A percentile compares a stretch with the other conserved stretches of the same genome.
phyloP scores from a whole-genome alignment of 495 filamentous ascomycete species.

The Daldinia grandis region DNA sequence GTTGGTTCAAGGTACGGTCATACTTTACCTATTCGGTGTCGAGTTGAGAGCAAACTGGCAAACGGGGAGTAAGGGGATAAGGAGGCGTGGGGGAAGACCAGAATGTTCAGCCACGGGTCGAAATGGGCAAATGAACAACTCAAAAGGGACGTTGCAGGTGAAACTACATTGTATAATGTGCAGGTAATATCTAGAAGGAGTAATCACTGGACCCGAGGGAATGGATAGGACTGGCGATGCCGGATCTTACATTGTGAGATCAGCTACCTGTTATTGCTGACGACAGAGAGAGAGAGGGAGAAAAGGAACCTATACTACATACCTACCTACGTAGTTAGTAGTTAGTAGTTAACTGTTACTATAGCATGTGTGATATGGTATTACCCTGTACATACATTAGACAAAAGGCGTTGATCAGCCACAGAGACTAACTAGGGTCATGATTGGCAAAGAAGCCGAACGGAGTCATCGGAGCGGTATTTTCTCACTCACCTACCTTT shows the following conservation, averaged over 20 bases:
- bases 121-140: constrained; percentile 1
- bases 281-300: not conserved
- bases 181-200: constrained; percentile 21
- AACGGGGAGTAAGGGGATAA: not conserved
- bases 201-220: constrained; percentile 25
- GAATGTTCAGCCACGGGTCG: constrained; percentile 6
- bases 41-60: constrained; percentile 4
- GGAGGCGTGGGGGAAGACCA: constrained; percentile 23
- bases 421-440: constrained; percentile 27
- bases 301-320: too few relatives aligned
- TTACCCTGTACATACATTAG: constrained; percentile 1
- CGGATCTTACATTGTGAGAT: constrained; percentile 21
- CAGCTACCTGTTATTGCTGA: not conserved
- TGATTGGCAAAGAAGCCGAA: constrained; percentile 34
- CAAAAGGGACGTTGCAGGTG: constrained; percentile 20
- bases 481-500: too few relatives aligned
- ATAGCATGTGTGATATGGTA: not conserved
- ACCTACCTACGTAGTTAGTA: too few relatives aligned
- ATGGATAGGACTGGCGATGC: constrained; percentile 35
- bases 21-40: constrained; percentile 32
- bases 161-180: constrained; percentile 17
- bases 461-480: constrained; percentile 21
- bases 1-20: constrained; percentile 25
- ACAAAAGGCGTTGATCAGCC: constrained; percentile 33
- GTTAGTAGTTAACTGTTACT: too few relatives aligned